Evolutionary conservation across 352 stramenopile species (phyloP).

Genomic region (Pythium apleroticum): DNA sequence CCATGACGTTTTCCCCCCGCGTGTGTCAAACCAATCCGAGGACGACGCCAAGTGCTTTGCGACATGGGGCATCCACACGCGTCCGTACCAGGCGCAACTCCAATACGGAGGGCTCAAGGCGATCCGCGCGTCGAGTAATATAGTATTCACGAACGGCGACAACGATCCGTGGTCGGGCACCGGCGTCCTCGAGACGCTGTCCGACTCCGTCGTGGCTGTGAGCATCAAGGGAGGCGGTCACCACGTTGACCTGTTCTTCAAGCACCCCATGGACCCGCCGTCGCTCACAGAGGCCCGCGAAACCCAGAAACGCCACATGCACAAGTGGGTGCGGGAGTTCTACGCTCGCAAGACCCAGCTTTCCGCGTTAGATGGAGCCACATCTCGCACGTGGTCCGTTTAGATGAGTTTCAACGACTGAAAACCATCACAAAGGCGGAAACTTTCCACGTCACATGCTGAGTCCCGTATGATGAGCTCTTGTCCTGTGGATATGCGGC

Average conservation of each 20-base stretch:
- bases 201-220: conserved; percentile 50
- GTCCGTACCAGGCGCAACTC: conserved; percentile 35
- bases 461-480: not conserved
- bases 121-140: conserved; percentile 64
- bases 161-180: conserved; percentile 82
- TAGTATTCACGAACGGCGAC: conserved; percentile 89
- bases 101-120: conserved; percentile 42
- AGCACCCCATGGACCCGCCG: conserved; percentile 46
- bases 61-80: conserved; percentile 39
- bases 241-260: conserved; percentile 76
- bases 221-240: conserved; percentile 51
- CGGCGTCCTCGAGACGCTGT: conserved; percentile 54
- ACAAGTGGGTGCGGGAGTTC: conserved; percentile 50
- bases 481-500: too few relatives aligned
- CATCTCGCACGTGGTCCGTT: too few relatives aligned
- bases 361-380: not conserved
- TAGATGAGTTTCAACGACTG: not conserved
- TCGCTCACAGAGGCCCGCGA: conserved; percentile 35
- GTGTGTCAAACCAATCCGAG: conserved; percentile 31
- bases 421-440: too few relatives aligned
- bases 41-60: conserved; percentile 42
- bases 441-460: not conserved
- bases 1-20: conserved; percentile 68
- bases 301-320: conserved; percentile 44
- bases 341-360: conserved; percentile 28